These are phyloP conservation scores for Fusarium nanum DNA, from an alignment of 2,329 filamentous ascomycete species.

Conservation along the genomic window DNA sequence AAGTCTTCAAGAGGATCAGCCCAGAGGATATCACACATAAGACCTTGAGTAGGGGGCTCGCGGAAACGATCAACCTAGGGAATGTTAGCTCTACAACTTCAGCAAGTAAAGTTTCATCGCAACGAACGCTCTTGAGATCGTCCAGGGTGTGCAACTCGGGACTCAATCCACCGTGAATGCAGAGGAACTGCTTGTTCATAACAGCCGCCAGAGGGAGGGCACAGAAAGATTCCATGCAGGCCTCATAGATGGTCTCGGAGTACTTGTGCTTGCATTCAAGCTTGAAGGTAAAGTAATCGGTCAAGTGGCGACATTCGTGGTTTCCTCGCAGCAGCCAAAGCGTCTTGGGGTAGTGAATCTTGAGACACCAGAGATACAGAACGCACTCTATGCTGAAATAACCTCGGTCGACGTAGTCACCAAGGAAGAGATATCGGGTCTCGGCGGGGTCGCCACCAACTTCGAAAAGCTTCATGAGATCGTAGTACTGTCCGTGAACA, in stretches of 20 bases:
- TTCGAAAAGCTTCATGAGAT: slow-evolving; percentile 99
- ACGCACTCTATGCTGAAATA: slow-evolving; percentile 99
- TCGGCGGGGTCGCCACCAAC: slow-evolving; percentile 96
- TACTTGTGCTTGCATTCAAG: slow-evolving; percentile 99
- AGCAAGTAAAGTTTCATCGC: background rate
- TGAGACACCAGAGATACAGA: slow-evolving; percentile 95
- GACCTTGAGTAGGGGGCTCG: slow-evolving; percentile 93
- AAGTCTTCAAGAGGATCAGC: slow-evolving; percentile 98
- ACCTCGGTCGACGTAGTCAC: slow-evolving; percentile 97
- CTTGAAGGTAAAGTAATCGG: slow-evolving; percentile 99
- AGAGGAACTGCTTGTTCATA: slow-evolving; percentile 99
- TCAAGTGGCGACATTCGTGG: slow-evolving; percentile 98
- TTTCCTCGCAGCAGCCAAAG: slow-evolving; percentile 98
- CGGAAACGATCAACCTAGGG: slow-evolving; percentile 93
- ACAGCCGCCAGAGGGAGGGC: slow-evolving; percentile 90
- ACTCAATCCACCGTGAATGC: slow-evolving; percentile 95
- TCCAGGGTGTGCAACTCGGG: slow-evolving; percentile 96
- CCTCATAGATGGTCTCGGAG: slow-evolving; percentile 94
- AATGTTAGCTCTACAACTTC: slow-evolving; percentile 27
- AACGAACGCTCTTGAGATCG: slow-evolving; percentile 84
- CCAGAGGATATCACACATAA: slow-evolving; percentile 99
- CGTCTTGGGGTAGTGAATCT: slow-evolving; percentile 98
- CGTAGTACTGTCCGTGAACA: slow-evolving; percentile 98
- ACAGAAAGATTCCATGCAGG: slow-evolving; percentile 99
- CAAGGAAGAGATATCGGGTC: slow-evolving; percentile 95